A percentile compares a stretch with the other conserved stretches of the same genome.
phyloP scores from a whole-genome alignment of 176 grass and related monocot species.

The Hsuehochloa calcarea region DNA sequence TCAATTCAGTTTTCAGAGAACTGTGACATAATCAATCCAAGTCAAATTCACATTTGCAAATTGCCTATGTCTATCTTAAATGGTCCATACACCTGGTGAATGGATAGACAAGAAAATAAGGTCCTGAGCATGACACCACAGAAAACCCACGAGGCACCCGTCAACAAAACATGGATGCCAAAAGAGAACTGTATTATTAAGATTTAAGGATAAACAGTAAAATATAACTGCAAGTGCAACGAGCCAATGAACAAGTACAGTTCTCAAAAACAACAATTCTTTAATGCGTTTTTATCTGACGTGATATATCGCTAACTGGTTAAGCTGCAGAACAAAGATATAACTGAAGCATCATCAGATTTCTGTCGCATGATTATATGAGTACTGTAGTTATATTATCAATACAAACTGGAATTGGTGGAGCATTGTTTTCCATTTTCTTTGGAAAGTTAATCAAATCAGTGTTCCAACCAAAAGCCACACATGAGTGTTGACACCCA shows the following conservation, averaged over 20 bases:
- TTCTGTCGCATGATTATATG: neutral
- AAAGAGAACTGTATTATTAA: neutral
- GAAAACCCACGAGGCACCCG: neutral
- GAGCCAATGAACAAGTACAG: neutral
- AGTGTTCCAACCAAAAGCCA: neutral
- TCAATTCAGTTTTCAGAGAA: conserved; percentile 5
- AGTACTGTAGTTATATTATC: neutral
- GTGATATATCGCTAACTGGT: neutral
- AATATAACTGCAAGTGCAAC: neutral
- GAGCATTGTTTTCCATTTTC: neutral
- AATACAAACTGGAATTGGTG: neutral
- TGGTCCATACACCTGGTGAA: neutral
- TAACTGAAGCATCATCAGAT: neutral
- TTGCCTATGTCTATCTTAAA: neutral
- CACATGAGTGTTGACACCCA: neutral
- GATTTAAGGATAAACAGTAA: neutral
- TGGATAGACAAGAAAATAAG: neutral
- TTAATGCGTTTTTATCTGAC: neutral
- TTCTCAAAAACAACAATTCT: neutral
- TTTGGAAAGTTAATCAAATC: neutral
- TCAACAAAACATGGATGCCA: conserved; percentile 1
- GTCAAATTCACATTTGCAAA: neutral
- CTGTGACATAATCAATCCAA: neutral
- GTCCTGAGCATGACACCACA: neutral
- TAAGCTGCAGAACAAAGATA: neutral